Base-by-base conservation (phyloP, 169 alveolate genomes). In the Plasmodium vinckei region DNA sequence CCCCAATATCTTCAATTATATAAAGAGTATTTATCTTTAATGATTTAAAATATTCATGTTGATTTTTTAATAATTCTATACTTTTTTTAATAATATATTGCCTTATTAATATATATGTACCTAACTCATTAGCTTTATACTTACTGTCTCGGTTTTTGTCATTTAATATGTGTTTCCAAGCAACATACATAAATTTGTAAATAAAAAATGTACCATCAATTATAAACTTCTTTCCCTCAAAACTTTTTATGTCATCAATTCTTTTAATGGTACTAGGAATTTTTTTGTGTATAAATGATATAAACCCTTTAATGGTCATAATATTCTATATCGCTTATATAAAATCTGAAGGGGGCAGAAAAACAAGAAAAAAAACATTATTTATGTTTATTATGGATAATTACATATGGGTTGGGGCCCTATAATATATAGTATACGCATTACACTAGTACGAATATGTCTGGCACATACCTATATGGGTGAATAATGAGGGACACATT, bases 291-390 rank as follows among this genome's bases (percentile, higher is more conserved):
- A 82, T 61, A 82, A 82, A 82, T 82, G 51, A 70, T 25, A 68
- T 63, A 3, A 82, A 69, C 27, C 90, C 90, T 68, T 82, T 82
- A 57, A 82, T 82, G 90, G 90, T 82, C 90, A 82, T 82, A 82
- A 65, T 82, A 82, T 46, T 67, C 57, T 25, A 15, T 54, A 42
- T 19, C 39, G 23, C 12, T 27, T 54, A 57, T 44, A 21, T 51
- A 23, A 44, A 70, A 25, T 1, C 13, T 67, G 60, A 23, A 13
- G 7, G 46, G 15, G n/a, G 53, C 44, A 46, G 42, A 33, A 33
- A 33, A 33, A 33, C 42, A 33, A 33, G 42, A 33, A 33, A 33
- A 33, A 33, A 33, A 33, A 33, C 42, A 33, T 7, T 4, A 33
- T 33, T 33, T 33, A 33, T 33, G 42, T 33, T 33, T 33, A 33